A percentile compares a stretch with the other conserved stretches of the same genome.
These are phyloP conservation scores for Prunus armeniaca DNA, from an alignment of 306 rosid species.

Conservation along the genomic window DNA sequence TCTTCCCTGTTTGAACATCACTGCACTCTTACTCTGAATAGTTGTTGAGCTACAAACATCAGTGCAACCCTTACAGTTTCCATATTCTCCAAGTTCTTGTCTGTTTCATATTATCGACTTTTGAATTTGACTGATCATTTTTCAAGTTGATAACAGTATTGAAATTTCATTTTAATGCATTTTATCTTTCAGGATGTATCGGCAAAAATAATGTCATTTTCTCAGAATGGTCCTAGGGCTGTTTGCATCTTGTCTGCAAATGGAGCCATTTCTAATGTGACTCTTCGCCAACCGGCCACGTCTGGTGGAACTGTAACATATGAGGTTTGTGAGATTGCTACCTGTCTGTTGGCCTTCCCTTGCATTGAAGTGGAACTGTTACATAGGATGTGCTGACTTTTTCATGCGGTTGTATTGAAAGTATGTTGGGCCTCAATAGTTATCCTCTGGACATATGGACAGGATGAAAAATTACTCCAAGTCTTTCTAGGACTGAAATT, in stretches of 20 bases:
- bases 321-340: conserved; percentile 55
- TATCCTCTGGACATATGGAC: neutral
- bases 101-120: neutral
- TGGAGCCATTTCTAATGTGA: conserved; percentile 73
- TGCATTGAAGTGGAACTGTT: neutral
- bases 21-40: neutral
- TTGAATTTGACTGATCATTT: neutral
- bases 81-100: neutral
- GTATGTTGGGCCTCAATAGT: neutral
- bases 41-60: neutral
- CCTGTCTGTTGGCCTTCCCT: neutral
- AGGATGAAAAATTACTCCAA: neutral
- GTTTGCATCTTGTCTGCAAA: conserved; percentile 63
- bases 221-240: conserved; percentile 55
- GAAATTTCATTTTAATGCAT: neutral
- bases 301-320: conserved; percentile 80
- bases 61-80: neutral
- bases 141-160: neutral
- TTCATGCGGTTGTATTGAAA: neutral
- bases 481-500: neutral
- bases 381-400: neutral
- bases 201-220: conserved; percentile 53
- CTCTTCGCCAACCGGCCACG: conserved; percentile 60
- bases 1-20: neutral
- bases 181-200: conserved; percentile 55